Base-by-base conservation (phyloP, 768 basidiomycete species). In the Lanmaoa rubissima region DNA sequence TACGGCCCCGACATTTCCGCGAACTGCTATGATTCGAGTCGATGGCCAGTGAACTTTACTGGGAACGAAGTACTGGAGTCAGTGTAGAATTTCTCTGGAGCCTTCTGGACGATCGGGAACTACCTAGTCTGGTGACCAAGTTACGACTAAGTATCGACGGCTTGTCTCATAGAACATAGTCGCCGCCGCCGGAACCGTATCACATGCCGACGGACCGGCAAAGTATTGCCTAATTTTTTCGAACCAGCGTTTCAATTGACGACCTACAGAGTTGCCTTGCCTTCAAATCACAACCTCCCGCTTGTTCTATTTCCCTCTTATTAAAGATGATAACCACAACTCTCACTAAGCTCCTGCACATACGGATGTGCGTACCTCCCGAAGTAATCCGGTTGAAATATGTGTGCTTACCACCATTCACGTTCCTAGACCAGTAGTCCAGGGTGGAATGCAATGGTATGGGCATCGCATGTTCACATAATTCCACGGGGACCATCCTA, bases 381-480 rank as follows among this genome's bases (percentile, higher is more conserved):
- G 4, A 26, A 4, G n/a, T 2, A 19, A 44, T 8, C 24, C 24
- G 35, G 40, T 21, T 46, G 19, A 57, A 19, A 21, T 26, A 51
- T 40, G n/a, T 58, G 12, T 19, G 4, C 48, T 34, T 12, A 56
- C 14, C n/a, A 14, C 12, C 24, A 26, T 19, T 19, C 35, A 39
- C 44, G 14, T 47, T 14, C 31, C 51, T 48, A 90, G 88, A 34
- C 92, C 92, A 16, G 76, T 93, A 45, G 81, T 94, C 2, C 92
- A 94, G 69, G 92, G 91, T 24, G 92, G 90, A 46, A 93, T 94
- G 91, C 92, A 93, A 83, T 94, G 88, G 88, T 90, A 74, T 45
- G 58, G 5, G 28, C 21, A 13, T 47, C 11, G 2, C 48, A 46
- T 51, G 6, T 34, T 39, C 46, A 19, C 24, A 45, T 17, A 7